A percentile compares a stretch with the other conserved stretches of the same genome.
Evolutionary conservation across 1,139 yeast genomes (phyloP).

Genomic region (Saccharomyces hybrid): DNA sequence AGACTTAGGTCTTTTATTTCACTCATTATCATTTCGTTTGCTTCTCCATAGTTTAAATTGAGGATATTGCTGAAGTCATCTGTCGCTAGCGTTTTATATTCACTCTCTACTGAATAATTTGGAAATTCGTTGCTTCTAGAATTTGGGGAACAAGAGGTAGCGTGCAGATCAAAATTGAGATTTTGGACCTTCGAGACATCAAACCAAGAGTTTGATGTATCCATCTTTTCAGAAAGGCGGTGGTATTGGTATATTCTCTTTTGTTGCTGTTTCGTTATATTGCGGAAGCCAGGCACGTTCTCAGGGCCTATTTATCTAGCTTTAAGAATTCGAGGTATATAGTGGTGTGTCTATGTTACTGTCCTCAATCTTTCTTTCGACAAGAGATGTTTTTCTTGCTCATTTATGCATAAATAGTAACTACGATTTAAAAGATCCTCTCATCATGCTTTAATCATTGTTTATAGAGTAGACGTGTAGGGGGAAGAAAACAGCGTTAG

Average conservation of each 20-base stretch:
- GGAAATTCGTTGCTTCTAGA: not conserved
- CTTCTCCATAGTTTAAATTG: slow-evolving; percentile 13
- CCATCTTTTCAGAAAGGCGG: not conserved
- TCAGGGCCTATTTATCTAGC: not conserved
- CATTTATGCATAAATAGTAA: not conserved
- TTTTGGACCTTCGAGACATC: not conserved
- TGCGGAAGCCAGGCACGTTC: not conserved
- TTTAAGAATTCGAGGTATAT: not conserved
- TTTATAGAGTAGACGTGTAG: not conserved
- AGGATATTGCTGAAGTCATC: slow-evolving; percentile 3
- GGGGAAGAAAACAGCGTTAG: not conserved
- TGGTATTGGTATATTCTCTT: not conserved
- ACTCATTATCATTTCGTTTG: slow-evolving; percentile 18
- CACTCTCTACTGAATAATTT: not conserved
- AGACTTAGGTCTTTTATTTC: slow-evolving; percentile 22
- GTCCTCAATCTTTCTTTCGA: not conserved
- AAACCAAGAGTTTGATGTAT: not conserved
- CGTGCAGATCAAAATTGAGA: not conserved
- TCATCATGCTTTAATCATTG: slow-evolving; percentile 5
- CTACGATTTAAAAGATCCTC: not conserved
- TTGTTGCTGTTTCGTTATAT: not conserved
- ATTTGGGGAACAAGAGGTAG: not conserved
- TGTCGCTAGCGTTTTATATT: not conserved
- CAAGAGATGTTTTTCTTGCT: not conserved
- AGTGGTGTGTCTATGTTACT: not conserved